A percentile compares a stretch with the other conserved stretches of the same genome.
Evolutionary conservation across 2,329 filamentous ascomycete species (phyloP).

Genomic region (Talaromyces sp.): DNA sequence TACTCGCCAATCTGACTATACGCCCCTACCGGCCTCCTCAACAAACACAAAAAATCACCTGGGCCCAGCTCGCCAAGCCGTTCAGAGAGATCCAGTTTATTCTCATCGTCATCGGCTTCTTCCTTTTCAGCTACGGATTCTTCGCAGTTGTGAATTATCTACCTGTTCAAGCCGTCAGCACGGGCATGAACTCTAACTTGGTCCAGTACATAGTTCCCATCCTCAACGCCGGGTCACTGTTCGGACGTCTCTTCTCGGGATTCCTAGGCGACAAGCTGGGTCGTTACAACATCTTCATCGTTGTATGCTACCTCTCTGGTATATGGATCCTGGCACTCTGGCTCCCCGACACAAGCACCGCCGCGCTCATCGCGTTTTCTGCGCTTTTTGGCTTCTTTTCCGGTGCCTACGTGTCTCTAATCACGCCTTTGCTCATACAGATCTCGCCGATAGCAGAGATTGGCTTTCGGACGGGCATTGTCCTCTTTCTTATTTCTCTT

Average conservation of each 20-base stretch:
- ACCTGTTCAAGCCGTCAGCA: conserved; percentile 19
- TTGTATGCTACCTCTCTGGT: conserved; percentile 18
- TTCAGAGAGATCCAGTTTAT: conserved; percentile 19
- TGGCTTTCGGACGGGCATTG: background rate
- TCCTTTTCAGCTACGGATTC: conserved; percentile 23
- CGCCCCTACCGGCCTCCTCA: conserved; percentile 17
- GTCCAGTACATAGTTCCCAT: conserved; percentile 24
- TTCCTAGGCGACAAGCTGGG: conserved; percentile 30
- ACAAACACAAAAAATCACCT: conserved; percentile 16
- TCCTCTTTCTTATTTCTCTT: background rate
- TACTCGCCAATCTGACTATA: conserved; percentile 31
- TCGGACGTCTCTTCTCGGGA: conserved; percentile 29
- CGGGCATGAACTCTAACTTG: conserved; percentile 18
- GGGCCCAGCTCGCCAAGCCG: conserved; percentile 18
- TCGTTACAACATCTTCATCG: conserved; percentile 23
- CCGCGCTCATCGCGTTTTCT: conserved; percentile 26
- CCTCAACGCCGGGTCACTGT: conserved; percentile 28
- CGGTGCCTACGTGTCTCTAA: conserved; percentile 14
- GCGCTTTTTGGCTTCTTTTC: conserved; percentile 29
- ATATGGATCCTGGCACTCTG: conserved; percentile 23
- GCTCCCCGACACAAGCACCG: conserved; percentile 21
- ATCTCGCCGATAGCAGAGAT: conserved; percentile 1
- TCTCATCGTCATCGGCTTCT: conserved; percentile 16
- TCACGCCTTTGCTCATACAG: background rate
- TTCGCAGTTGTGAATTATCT: conserved; percentile 28